Conservation (phyloP, 768 basidiomycete genomes). For the Suillus spraguei region DNA sequence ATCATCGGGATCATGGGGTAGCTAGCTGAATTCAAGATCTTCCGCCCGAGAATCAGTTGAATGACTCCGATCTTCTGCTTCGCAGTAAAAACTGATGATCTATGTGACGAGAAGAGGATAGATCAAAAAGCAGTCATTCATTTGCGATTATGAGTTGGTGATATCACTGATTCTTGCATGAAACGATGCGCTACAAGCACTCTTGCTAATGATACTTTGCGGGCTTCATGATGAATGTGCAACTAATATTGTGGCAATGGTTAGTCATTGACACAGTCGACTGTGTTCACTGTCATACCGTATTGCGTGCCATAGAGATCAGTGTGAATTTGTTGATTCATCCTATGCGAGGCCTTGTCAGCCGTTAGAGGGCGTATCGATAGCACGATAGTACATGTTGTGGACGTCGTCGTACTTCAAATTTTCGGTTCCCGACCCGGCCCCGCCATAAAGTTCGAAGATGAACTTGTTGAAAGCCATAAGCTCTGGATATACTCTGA, state of each 20-base stretch:
- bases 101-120: not conserved
- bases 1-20: not conserved
- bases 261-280: not conserved
- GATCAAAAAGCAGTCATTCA: not conserved
- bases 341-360: not conserved
- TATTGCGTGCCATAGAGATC: not conserved
- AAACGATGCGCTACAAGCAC: not conserved
- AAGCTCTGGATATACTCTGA: too few species aligned
- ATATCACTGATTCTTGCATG: not conserved
- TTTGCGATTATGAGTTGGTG: not conserved
- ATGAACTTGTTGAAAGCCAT: too few species aligned
- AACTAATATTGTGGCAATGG: too few species aligned
- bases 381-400: too few species aligned
- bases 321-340: not conserved
- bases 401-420: too few species aligned
- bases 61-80: not conserved
- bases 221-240: not conserved
- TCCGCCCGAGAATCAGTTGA: not conserved
- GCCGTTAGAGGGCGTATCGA: not conserved
- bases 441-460: too few species aligned
- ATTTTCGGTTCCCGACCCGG: too few species aligned
- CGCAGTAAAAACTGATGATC: not conserved
- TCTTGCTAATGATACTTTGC: not conserved
- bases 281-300: not conserved
- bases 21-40: not conserved